Conservation (phyloP, 257 asterid genomes). For the Verbena officinalis region DNA sequence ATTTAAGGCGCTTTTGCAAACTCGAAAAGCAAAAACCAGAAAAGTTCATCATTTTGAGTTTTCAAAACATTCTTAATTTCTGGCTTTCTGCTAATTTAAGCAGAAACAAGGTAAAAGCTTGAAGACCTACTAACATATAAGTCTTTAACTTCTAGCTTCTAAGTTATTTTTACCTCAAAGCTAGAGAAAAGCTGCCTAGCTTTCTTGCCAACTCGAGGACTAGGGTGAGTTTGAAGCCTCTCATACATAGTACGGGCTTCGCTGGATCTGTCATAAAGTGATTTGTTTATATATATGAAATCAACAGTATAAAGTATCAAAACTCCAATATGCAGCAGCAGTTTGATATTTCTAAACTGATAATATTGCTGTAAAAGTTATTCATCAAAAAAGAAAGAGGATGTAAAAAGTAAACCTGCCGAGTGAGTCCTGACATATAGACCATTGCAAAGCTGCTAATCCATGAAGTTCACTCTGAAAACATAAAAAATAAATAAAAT, state of each 20-base stretch:
- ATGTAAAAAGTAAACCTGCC: constrained; percentile 47
- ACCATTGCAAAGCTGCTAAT: constrained; percentile 96
- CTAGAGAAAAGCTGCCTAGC: constrained; percentile 69
- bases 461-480: constrained; percentile 86
- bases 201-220: constrained; percentile 73
- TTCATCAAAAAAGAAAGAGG: not conserved
- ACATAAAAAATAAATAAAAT: not conserved
- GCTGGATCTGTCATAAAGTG: constrained; percentile 46
- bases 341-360: no score
- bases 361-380: no score
- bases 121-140: no score
- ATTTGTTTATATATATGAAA: constrained; percentile 4
- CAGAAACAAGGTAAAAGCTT: no score
- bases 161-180: constrained; percentile 90
- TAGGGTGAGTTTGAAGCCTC: constrained; percentile 87
- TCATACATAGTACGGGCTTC: constrained; percentile 91
- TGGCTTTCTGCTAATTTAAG: no score
- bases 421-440: constrained; percentile 89
- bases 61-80: no score
- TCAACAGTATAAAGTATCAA: not conserved
- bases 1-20: no score
- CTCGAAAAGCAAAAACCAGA: no score
- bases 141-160: no score
- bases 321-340: not conserved
- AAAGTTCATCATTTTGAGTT: no score